Conservation (phyloP, 768 basidiomycete genomes). For the Hygrophoropsis aurantiaca region DNA sequence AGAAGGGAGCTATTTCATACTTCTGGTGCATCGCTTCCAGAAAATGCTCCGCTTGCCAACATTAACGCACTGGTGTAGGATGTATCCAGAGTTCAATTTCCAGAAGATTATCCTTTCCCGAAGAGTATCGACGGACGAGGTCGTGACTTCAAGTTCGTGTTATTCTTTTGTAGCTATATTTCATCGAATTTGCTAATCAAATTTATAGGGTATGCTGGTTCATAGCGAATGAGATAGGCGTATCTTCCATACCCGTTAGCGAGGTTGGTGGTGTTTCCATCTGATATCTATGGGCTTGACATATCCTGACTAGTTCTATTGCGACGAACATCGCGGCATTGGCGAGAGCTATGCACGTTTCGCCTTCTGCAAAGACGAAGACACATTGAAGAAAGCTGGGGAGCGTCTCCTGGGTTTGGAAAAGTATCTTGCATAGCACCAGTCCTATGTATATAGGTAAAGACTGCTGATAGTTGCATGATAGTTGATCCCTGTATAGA, state of each 20-base stretch:
- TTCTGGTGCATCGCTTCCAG: conserved; percentile 56
- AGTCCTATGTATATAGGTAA: neutral
- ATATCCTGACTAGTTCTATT: conserved; percentile 73
- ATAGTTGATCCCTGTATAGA: no score
- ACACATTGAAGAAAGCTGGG: conserved; percentile 79
- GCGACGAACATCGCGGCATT: conserved; percentile 78
- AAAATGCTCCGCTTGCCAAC: neutral
- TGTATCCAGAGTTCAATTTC: conserved; percentile 73
- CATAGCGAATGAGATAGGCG: conserved; percentile 85
- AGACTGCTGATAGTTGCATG: no score
- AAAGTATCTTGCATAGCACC: conserved; percentile 50
- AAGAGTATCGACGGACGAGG: conserved; percentile 73
- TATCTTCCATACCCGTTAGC: conserved; percentile 93
- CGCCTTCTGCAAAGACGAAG: conserved; percentile 94
- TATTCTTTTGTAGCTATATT: neutral
- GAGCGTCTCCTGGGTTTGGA: conserved; percentile 76
- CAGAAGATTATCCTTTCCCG: conserved; percentile 85
- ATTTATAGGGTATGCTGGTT: conserved; percentile 85
- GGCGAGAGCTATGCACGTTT: conserved; percentile 89
- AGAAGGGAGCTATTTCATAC: conserved; percentile 88
- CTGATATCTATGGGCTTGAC: neutral
- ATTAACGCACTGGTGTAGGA: conserved; percentile 45
- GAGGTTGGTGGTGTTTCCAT: conserved; percentile 57
- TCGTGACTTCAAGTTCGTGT: conserved; percentile 75
- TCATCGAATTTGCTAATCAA: conserved; percentile 11